Conservation (phyloP, 768 basidiomycete species). For the Podaxis sp. region DNA sequence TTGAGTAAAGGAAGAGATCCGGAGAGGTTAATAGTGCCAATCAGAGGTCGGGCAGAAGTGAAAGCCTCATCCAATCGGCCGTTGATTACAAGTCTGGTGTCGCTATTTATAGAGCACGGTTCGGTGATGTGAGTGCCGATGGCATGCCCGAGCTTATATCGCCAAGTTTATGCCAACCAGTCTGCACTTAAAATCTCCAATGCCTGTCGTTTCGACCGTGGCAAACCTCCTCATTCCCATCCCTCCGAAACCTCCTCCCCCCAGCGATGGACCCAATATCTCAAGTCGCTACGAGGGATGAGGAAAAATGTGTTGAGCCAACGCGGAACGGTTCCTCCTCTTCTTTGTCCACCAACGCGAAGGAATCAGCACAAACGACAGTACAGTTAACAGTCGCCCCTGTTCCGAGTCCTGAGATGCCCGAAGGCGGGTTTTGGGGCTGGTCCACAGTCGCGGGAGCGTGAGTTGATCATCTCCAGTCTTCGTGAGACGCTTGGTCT, state of each 20-base stretch:
- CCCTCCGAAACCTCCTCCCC: background rate
- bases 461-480: conserved; percentile 23
- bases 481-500: background rate
- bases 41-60: background rate
- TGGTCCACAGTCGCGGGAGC: conserved; percentile 36
- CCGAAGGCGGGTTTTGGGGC: conserved; percentile 17
- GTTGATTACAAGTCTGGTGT: no score
- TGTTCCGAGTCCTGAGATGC: conserved; percentile 4
- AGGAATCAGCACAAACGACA: background rate
- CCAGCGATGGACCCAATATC: background rate
- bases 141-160: conserved; percentile 1
- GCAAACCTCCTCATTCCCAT: background rate
- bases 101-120: background rate
- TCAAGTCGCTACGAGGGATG: background rate
- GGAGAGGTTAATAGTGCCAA: background rate
- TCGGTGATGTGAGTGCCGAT: background rate
- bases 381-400: background rate
- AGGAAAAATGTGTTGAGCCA: background rate
- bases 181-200: background rate
- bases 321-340: background rate
- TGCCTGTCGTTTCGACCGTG: background rate
- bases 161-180: background rate
- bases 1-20: background rate
- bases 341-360: background rate
- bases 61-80: background rate